Conservation (phyloP, 1,284 basidiomycete genomes). For the Anthracocystis walkeri region DNA sequence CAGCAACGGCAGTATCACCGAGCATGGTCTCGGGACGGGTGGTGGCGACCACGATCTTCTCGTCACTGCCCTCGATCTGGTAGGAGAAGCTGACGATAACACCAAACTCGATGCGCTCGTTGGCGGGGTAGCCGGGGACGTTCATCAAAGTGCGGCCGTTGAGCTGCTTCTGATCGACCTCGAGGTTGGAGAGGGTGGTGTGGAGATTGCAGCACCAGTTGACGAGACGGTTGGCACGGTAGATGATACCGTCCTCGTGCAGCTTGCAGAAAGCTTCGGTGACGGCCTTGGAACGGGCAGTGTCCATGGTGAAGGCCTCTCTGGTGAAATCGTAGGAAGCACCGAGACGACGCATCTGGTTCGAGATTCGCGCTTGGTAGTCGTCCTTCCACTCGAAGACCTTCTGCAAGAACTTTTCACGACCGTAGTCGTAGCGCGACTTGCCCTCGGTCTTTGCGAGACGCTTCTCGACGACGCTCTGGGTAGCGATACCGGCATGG, state of each 20-base stretch:
- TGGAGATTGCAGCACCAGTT: conserved; percentile 98
- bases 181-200: conserved; percentile 95
- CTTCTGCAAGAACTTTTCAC: conserved; percentile 89
- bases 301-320: conserved; percentile 95
- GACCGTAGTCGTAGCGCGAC: conserved; percentile 91
- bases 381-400: conserved; percentile 98
- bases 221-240: conserved; percentile 95
- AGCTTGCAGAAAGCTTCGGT: conserved; percentile 90
- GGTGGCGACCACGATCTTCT: conserved; percentile 92
- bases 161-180: conserved; percentile 96
- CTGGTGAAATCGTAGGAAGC: conserved; percentile 95
- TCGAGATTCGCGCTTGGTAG: conserved; percentile 90
- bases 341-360: conserved; percentile 88
- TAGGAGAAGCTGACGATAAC: conserved; percentile 96
- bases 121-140: conserved; percentile 92
- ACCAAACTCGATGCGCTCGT: conserved; percentile 97
- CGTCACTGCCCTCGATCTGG: conserved; percentile 85
- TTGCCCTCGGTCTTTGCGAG: conserved; percentile 85
- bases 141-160: conserved; percentile 86
- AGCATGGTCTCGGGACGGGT: conserved; percentile 99
- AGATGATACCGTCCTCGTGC: conserved; percentile 92
- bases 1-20: conserved; percentile 96
- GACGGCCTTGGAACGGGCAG: conserved; percentile 78
- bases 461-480: conserved; percentile 96
- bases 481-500: conserved; percentile 98